A percentile compares a stretch with the other conserved stretches of the same genome.
phyloP scores from a whole-genome alignment of 257 asterid species.

The Nicotiana benthamiana region DNA sequence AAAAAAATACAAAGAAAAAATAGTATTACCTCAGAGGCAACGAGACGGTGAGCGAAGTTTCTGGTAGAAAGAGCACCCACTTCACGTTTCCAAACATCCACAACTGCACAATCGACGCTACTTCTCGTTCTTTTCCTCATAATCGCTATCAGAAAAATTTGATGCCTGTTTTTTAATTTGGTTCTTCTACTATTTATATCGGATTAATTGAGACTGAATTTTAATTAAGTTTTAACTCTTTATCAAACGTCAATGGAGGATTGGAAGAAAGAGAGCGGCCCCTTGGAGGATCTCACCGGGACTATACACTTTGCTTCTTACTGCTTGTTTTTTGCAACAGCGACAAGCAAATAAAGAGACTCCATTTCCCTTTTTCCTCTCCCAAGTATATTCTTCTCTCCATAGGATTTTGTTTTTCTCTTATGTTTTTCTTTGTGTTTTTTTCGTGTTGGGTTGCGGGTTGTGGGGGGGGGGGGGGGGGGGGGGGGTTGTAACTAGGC shows the following conservation, averaged over 20 bases:
- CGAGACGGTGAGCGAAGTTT: slow-evolving; percentile 59
- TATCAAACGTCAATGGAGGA: background rate
- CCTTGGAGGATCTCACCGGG: background rate
- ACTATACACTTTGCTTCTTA: background rate
- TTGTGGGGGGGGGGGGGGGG: no score
- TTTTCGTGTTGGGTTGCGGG: no score
- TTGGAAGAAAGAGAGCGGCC: background rate
- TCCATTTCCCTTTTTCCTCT: background rate
- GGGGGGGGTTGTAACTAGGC: no score
- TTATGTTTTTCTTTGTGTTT: no score
- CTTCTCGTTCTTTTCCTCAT: slow-evolving; percentile 37
- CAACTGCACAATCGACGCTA: slow-evolving; percentile 40
- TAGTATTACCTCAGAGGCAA: slow-evolving; percentile 57
- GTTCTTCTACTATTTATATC: background rate
- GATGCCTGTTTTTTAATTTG: background rate
- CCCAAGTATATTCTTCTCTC: background rate
- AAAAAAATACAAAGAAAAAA: background rate
- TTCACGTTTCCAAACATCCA: slow-evolving; percentile 73
- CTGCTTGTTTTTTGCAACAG: background rate
- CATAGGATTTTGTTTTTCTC: background rate
- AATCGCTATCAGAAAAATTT: background rate
- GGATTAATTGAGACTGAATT: background rate
- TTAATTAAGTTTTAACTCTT: background rate
- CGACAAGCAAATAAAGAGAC: background rate
- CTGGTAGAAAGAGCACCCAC: slow-evolving; percentile 62